Conservation (phyloP, 192 early-diverging fungal species). For the Neocallimastix lanati region DNA sequence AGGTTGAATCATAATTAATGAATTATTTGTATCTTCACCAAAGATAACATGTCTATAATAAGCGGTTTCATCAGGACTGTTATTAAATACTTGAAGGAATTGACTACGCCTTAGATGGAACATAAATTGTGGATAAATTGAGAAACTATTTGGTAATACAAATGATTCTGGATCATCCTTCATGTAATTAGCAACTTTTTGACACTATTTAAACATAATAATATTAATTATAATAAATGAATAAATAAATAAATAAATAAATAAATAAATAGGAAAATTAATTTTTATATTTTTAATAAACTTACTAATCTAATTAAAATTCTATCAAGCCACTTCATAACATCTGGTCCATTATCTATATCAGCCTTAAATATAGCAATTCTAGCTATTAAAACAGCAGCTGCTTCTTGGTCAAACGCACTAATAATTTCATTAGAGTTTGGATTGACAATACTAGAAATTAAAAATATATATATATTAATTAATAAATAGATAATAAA, state of each 20-base stretch:
- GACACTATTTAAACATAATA: constrained; percentile 32
- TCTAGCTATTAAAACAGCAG: constrained; percentile 91
- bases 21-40: constrained; percentile 89
- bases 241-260: too few relatives aligned
- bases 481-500: neutral
- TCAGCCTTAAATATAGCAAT: constrained; percentile 94
- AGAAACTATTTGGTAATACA: constrained; percentile 77
- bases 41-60: constrained; percentile 84
- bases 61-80: constrained; percentile 93
- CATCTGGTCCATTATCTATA: constrained; percentile 90
- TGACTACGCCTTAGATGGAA: constrained; percentile 91
- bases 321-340: constrained; percentile 90
- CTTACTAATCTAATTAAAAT: constrained; percentile 85
- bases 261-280: too few relatives aligned
- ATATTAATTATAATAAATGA: neutral
- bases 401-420: constrained; percentile 94
- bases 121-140: constrained; percentile 99
- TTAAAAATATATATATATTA: neutral
- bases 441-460: constrained; percentile 45
- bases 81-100: constrained; percentile 98
- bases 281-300: neutral
- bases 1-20: constrained; percentile 98
- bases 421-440: constrained; percentile 65
- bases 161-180: constrained; percentile 90
- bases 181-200: constrained; percentile 87